These are phyloP conservation scores for Botrytis fabae DNA, from an alignment of 2,329 filamentous ascomycete species.

Conservation along the genomic window DNA sequence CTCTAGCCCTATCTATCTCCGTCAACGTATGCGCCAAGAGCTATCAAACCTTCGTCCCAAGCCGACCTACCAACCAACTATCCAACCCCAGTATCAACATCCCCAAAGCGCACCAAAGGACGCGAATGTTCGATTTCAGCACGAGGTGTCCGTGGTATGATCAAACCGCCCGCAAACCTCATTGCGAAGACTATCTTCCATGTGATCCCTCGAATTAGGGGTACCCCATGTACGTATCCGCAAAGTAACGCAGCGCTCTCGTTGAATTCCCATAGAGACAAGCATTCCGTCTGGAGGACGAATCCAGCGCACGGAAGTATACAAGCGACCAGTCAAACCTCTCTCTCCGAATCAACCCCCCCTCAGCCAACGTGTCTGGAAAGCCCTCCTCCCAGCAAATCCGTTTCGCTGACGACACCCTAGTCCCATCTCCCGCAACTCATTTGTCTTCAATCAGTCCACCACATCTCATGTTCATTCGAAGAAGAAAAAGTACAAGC, in stretches of 20 bases:
- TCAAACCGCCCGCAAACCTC: background rate
- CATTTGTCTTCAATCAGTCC: background rate
- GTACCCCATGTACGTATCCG: background rate
- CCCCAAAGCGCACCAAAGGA: background rate
- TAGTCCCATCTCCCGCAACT: background rate
- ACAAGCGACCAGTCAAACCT: background rate
- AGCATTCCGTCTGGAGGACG: background rate
- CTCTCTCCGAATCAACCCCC: background rate
- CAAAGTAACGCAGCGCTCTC: background rate
- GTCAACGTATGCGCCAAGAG: background rate
- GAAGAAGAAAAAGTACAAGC: background rate
- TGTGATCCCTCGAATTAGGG: background rate
- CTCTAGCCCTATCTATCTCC: background rate
- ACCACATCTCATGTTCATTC: background rate
- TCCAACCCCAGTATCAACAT: background rate
- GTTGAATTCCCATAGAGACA: background rate
- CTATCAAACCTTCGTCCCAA: background rate
- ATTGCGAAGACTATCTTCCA: background rate
- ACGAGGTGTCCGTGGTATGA: background rate
- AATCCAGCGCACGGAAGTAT: background rate
- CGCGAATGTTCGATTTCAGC: background rate
- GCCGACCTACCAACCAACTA: background rate
- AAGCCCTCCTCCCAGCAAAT: background rate
- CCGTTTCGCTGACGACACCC: slow-evolving; percentile 18
- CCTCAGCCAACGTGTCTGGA: background rate